Evolutionary conservation across 1,139 yeast species (phyloP).

Genomic region (Wickerhamiella pararugosa): DNA sequence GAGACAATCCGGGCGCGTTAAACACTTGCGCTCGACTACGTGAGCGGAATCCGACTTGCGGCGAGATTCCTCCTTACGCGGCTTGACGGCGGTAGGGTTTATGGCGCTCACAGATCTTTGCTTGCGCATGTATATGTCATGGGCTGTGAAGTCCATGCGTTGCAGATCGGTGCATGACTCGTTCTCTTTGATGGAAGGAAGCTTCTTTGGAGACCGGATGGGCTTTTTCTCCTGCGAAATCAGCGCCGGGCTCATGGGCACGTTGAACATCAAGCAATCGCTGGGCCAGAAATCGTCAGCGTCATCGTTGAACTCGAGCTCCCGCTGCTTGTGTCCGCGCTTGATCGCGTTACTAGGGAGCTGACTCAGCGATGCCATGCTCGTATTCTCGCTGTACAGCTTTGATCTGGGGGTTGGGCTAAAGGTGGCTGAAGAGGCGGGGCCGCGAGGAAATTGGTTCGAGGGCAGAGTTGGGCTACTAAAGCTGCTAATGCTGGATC

Average conservation of each 20-base stretch:
- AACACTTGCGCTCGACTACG: conserved; percentile 21
- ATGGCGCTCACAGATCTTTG: no score
- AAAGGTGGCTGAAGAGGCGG: neutral
- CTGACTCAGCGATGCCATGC: conserved; percentile 16
- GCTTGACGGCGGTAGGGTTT: no score
- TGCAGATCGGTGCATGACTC: conserved; percentile 7
- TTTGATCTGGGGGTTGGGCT: neutral
- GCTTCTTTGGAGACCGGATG: conserved; percentile 6
- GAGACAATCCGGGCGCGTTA: conserved; percentile 49
- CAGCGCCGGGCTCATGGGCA: conserved; percentile 44
- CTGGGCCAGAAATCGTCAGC: conserved; percentile 43
- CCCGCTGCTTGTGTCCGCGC: conserved; percentile 22
- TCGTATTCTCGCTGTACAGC: conserved; percentile 12
- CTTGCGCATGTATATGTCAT: no score
- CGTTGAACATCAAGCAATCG: conserved; percentile 41
- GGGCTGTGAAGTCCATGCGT: no score
- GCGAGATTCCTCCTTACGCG: no score
- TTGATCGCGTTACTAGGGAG: conserved; percentile 8
- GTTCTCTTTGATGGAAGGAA: conserved; percentile 15
- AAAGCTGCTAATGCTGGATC: conserved; percentile 12
- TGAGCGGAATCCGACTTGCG: neutral
- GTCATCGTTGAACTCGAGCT: conserved; percentile 22
- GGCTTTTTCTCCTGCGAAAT: conserved; percentile 20
- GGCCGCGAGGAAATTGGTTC: conserved; percentile 6
- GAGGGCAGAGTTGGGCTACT: conserved; percentile 13